These are phyloP conservation scores for Brassica juncea DNA, from an alignment of 345 rosid species.

Conservation along the genomic window DNA sequence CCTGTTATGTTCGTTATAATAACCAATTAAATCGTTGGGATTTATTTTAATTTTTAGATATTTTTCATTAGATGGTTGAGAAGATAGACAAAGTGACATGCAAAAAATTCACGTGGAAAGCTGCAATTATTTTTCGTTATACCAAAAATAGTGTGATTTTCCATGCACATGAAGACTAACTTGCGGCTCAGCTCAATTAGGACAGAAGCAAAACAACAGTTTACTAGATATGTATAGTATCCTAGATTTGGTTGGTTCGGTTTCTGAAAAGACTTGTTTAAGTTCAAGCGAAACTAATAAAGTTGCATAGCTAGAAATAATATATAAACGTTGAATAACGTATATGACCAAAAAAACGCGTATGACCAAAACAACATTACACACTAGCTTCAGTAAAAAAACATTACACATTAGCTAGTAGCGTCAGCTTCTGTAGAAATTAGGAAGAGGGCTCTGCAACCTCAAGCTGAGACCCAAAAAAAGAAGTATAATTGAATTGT, in stretches of 20 bases:
- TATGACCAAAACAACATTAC: background rate
- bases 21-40: constrained; percentile 7
- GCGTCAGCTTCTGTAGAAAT: no score
- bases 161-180: constrained; percentile 21
- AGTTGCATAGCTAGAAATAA: background rate
- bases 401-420: background rate
- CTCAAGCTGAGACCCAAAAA: background rate
- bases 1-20: constrained; percentile 6
- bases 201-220: background rate
- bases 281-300: background rate
- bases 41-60: background rate
- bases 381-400: background rate
- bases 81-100: background rate
- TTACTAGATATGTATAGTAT: background rate
- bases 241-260: background rate
- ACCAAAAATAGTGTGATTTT: constrained; percentile 7
- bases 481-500: background rate
- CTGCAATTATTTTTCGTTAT: background rate
- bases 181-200: constrained; percentile 7
- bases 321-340: background rate
- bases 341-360: background rate
- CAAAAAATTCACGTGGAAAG: constrained; percentile 12
- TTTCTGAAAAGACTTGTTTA: background rate
- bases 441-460: background rate
- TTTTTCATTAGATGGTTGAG: background rate